Conservation (phyloP, 257 asterid species). For the Solanum etuberosum region DNA sequence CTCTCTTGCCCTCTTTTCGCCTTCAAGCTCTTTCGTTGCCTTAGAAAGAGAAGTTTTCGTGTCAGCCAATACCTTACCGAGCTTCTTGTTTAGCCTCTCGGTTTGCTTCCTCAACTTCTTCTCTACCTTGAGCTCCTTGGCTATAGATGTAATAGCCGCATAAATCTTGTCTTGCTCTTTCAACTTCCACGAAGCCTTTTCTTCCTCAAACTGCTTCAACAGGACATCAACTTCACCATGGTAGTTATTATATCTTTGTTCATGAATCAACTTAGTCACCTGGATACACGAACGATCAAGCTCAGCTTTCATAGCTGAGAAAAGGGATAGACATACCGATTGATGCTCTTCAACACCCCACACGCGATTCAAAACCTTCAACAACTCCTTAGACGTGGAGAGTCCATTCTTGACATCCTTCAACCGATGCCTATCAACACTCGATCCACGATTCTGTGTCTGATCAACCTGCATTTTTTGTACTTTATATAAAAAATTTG, state of each 20-base stretch:
- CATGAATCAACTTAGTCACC: constrained; percentile 45
- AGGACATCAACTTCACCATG: constrained; percentile 36
- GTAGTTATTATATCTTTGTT: constrained; percentile 24
- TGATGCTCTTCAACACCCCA: constrained; percentile 41
- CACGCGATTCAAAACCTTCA: constrained; percentile 49
- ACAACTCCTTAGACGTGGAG: constrained; percentile 61
- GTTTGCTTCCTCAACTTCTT: constrained; percentile 81
- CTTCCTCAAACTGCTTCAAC: constrained; percentile 54
- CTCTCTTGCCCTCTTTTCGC: constrained; percentile 67
- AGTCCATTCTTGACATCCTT: constrained; percentile 65
- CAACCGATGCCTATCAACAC: constrained; percentile 31
- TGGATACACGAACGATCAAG: constrained; percentile 48
- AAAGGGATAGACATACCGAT: constrained; percentile 48
- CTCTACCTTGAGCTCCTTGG: constrained; percentile 63
- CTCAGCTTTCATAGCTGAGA: constrained; percentile 66
- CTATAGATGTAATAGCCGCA: constrained; percentile 38
- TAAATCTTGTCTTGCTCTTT: constrained; percentile 66
- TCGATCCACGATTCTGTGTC: constrained; percentile 25
- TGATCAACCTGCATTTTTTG: constrained; percentile 40
- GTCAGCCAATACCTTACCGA: constrained; percentile 70
- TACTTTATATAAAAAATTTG: background rate
- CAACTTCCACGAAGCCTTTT: constrained; percentile 48
- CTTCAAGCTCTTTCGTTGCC: constrained; percentile 49
- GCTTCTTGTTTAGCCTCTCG: constrained; percentile 82
- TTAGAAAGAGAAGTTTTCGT: constrained; percentile 38